Conservation (phyloP, 2,329 filamentous ascomycete species). For the Ceratocystis albifundus region DNA sequence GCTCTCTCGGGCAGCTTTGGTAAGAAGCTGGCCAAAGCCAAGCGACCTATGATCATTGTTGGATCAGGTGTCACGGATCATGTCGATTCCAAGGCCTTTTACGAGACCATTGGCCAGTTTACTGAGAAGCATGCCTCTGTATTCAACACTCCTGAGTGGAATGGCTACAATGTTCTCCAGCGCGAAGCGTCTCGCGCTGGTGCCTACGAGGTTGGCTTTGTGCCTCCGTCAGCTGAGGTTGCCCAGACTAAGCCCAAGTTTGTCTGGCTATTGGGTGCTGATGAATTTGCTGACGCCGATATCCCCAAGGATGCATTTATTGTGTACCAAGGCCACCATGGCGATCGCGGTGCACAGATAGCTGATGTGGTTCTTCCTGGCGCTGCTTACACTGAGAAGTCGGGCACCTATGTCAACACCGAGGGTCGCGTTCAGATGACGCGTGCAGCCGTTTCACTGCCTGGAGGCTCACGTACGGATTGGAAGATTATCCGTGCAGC, state of each 20-base stretch:
- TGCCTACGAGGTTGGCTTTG: slow-evolving; percentile 93
- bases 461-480: slow-evolving; percentile 83
- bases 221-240: slow-evolving; percentile 67
- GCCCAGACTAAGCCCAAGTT: slow-evolving; percentile 85
- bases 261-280: slow-evolving; percentile 89
- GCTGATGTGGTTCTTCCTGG: slow-evolving; percentile 90
- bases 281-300: slow-evolving; percentile 74
- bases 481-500: slow-evolving; percentile 97
- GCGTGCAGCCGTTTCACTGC: slow-evolving; percentile 75
- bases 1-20: slow-evolving; percentile 79
- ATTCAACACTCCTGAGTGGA: slow-evolving; percentile 85
- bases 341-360: slow-evolving; percentile 82
- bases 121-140: slow-evolving; percentile 85
- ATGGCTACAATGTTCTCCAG: slow-evolving; percentile 94
- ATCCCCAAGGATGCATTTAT: slow-evolving; percentile 95
- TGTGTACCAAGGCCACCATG: slow-evolving; percentile 96
- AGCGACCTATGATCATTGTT: slow-evolving; percentile 93
- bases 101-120: slow-evolving; percentile 79
- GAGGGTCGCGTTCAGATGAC: slow-evolving; percentile 94
- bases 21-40: slow-evolving; percentile 77
- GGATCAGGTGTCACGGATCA: slow-evolving; percentile 89
- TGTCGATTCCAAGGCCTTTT: slow-evolving; percentile 80
- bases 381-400: slow-evolving; percentile 94
- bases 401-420: slow-evolving; percentile 92
- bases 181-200: slow-evolving; percentile 82